Base-by-base conservation (phyloP, 2,329 filamentous ascomycete genomes). In the Tetracladium maxilliforme region DNA sequence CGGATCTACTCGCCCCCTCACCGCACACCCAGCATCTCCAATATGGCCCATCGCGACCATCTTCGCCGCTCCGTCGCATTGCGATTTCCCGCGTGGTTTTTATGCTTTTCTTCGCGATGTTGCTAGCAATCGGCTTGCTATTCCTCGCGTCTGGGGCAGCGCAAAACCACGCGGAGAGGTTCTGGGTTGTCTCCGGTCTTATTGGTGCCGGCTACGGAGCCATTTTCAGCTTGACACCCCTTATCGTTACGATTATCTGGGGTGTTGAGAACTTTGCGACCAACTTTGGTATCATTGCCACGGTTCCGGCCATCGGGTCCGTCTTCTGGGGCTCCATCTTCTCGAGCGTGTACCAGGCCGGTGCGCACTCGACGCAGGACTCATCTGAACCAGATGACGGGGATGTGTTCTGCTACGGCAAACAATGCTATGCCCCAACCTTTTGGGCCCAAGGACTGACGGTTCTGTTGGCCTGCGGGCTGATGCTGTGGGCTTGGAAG, bases 251-350 rank as follows among this genome's bases (percentile, higher is more conserved):
- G n/a, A 84, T 94, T 7, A 87, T 98, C 22, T 98, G 90, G 90
- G 90, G 90, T 14, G 84, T 93, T 0, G 86, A 95, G 56, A 98
- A 95, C 47, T 95, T 98, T 45, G 90, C 83, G 30, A 98, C 90
- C 1, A 95, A 98, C 41, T 98, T 87, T 73, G 90, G 90, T 7
- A 86, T 95, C 32, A 73, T 95, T 6, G 84, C 86, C 21, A 90
- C 92, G 61, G 74, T 87, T 29, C 90, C 90, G 4, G 90, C 90
- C 0, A 53, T 79, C 0, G 90, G 87, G 0, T 84, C 87, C 0
- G 83, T 83, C 0, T 64, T 93, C 16, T 98, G 87, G 84, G 83
- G 86, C 0, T 49, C 90, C 1, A 57, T 94, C n/a, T 98, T 95
- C 47, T 82, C 79, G 6, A 67, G 61, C 1, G 72, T 82, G 3